Conservation (phyloP, 345 rosid species). For the Moricandia arvensis region DNA sequence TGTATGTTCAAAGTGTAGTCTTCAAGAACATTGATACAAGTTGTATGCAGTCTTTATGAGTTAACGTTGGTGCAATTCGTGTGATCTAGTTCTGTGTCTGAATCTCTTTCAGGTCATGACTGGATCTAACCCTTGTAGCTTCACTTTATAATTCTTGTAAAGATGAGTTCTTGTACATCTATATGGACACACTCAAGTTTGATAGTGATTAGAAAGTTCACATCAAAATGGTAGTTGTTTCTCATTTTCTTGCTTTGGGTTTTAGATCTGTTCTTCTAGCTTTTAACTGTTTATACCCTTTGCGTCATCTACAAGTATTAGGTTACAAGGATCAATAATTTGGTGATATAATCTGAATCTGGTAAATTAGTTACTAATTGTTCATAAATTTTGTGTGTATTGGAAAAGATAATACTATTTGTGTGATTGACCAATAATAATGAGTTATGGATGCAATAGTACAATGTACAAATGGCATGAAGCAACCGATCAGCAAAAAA, state of each 20-base stretch:
- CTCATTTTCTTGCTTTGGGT: too few relatives aligned
- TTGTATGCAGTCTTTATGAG: conserved; percentile 14
- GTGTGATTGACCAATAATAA: conserved; percentile 16
- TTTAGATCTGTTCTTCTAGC: too few relatives aligned
- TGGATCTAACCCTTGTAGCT: conserved; percentile 21
- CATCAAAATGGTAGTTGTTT: not conserved
- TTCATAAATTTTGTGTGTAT: too few relatives aligned
- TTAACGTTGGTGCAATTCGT: conserved; percentile 4
- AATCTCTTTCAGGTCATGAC: not conserved
- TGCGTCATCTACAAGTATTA: conserved; percentile 3
- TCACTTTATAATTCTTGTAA: conserved; percentile 30
- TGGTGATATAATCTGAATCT: not conserved
- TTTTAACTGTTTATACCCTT: too few relatives aligned
- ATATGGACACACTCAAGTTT: conserved; percentile 11
- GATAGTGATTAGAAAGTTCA: conserved; percentile 9
- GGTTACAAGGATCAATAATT: not conserved
- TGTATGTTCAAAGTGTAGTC: not conserved
- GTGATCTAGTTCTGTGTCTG: not conserved
- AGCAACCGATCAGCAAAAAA: conserved; percentile 11
- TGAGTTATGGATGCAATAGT: conserved; percentile 17
- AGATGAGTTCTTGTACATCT: conserved; percentile 35
- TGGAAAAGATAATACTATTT: conserved; percentile 3
- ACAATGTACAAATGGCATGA: conserved; percentile 23
- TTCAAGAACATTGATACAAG: not conserved
- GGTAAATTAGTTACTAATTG: too few relatives aligned